These are phyloP conservation scores for Suillus lakei DNA, from an alignment of 768 basidiomycete species.

Conservation along the genomic window DNA sequence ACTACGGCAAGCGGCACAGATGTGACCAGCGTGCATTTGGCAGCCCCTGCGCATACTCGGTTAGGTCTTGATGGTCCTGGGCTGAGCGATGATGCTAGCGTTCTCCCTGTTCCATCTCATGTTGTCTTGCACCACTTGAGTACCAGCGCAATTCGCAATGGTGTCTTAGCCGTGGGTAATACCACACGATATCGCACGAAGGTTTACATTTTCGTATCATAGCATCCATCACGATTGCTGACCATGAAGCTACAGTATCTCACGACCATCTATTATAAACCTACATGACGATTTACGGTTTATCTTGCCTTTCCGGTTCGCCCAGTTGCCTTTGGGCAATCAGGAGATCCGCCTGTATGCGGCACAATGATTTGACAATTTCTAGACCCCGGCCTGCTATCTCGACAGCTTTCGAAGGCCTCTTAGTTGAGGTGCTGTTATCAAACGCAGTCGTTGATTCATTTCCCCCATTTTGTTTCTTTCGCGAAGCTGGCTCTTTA, in stretches of 20 bases:
- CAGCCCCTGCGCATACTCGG: conserved; percentile 30
- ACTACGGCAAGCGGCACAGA: conserved; percentile 45
- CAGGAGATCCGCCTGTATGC: background rate
- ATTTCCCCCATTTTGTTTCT: background rate
- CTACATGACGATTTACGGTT: conserved; percentile 38
- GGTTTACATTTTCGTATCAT: conserved; percentile 45
- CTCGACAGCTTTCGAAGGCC: background rate
- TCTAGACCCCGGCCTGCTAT: background rate
- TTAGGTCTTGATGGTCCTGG: conserved; percentile 43
- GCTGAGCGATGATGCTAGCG: conserved; percentile 86
- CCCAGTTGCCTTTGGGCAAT: background rate
- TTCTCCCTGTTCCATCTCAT: conserved; percentile 91
- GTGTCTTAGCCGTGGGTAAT: conserved; percentile 89
- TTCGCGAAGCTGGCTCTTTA: conserved; percentile 1
- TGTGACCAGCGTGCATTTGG: conserved; percentile 35
- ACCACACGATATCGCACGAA: conserved; percentile 93
- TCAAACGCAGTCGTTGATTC: background rate
- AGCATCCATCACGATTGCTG: conserved; percentile 15
- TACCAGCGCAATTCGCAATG: conserved; percentile 94
- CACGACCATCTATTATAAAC: conserved; percentile 85
- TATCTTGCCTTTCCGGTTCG: background rate
- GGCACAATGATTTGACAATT: background rate
- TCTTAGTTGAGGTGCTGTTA: background rate
- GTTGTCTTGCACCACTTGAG: conserved; percentile 94
- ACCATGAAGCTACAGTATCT: conserved; percentile 60